Percentiles rank a stretch among this genome's conserved stretches.
These are phyloP conservation scores for Candida ulmi DNA, from an alignment of 805 yeast genomes.

Conservation along the genomic window DNA sequence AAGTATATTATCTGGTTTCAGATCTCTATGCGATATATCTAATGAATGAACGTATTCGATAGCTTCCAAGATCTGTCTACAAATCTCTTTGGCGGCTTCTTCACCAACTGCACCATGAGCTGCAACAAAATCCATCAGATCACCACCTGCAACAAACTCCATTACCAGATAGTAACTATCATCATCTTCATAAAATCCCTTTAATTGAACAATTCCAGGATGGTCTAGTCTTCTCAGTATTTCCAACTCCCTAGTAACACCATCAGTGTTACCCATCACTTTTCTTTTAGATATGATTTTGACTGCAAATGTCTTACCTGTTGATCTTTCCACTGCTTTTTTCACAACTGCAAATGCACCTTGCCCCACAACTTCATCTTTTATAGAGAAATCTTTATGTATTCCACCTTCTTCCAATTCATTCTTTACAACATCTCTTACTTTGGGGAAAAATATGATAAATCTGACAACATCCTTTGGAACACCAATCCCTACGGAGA, in stretches of 20 bases:
- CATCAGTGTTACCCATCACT: constrained; percentile 70
- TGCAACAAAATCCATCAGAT: constrained; percentile 94
- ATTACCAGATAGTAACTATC: constrained; percentile 82
- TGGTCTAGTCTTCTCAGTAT: constrained; percentile 75
- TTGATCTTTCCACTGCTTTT: constrained; percentile 77
- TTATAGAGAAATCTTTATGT: constrained; percentile 64
- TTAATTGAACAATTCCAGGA: constrained; percentile 76
- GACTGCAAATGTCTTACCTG: constrained; percentile 86
- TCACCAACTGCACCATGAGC: constrained; percentile 91
- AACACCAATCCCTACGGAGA: constrained; percentile 84
- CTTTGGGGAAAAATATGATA: constrained; percentile 34
- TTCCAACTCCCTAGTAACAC: constrained; percentile 81
- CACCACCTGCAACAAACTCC: constrained; percentile 97
- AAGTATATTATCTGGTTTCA: constrained; percentile 92
- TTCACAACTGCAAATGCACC: constrained; percentile 98
- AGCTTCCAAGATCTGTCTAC: constrained; percentile 79
- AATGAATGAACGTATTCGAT: constrained; percentile 80
- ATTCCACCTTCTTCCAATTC: constrained; percentile 39
- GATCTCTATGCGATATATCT: constrained; percentile 94
- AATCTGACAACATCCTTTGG: constrained; percentile 55
- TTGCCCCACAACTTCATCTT: constrained; percentile 85
- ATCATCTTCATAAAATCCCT: constrained; percentile 80
- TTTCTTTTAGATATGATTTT: constrained; percentile 83
- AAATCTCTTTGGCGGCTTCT: constrained; percentile 80
- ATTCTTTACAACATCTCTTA: constrained; percentile 2